phyloP scores from a whole-genome alignment of 257 asterid genomes.

The Nemophila menziesii region DNA sequence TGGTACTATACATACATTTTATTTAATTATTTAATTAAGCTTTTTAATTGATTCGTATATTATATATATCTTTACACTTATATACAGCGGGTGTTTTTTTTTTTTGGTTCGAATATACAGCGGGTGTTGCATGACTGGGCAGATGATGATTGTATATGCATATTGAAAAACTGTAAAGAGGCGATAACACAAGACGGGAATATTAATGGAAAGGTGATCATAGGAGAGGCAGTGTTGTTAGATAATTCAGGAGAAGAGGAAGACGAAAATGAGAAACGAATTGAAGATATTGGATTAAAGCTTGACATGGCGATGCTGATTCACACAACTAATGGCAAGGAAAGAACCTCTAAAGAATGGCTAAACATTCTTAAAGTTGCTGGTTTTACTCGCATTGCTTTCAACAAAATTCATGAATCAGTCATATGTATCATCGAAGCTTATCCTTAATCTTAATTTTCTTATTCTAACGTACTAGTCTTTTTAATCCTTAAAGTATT shows the following conservation, averaged over 20 bases:
- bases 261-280: conserved; percentile 12
- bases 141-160: too few species aligned
- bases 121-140: too few species aligned
- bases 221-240: conserved; percentile 64
- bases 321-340: conserved; percentile 49
- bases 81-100: too few species aligned
- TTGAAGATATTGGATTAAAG: conserved; percentile 30
- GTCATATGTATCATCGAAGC: conserved; percentile 35
- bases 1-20: conserved; percentile 69
- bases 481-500: too few species aligned
- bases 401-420: conserved; percentile 16
- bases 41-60: conserved; percentile 69
- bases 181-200: conserved; percentile 30
- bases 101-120: too few species aligned
- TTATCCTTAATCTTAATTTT: conserved; percentile 34
- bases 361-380: conserved; percentile 26
- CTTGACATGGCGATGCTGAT: conserved; percentile 68
- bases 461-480: too few species aligned
- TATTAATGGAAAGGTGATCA: conserved; percentile 51
- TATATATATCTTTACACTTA: too few species aligned
- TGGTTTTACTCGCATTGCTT: conserved; percentile 28
- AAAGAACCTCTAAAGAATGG: conserved; percentile 49
- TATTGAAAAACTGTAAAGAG: conserved; percentile 48
- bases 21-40: too few species aligned
- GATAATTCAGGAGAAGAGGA: conserved; percentile 10